Base-by-base conservation (phyloP, 371 early-diverging fungal species). In the Mucor mucedo region DNA sequence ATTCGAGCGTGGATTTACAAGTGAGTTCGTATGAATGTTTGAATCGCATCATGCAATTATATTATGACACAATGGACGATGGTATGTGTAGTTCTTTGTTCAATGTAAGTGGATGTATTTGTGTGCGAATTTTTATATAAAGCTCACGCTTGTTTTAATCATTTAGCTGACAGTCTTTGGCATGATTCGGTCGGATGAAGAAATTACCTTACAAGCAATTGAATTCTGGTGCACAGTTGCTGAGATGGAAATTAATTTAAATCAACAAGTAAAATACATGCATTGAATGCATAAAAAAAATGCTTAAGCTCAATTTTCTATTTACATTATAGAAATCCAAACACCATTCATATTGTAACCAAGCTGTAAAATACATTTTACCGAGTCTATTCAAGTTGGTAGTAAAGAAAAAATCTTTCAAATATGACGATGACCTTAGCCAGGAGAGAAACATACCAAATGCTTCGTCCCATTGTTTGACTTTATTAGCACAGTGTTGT, bases 171-270 rank as follows among this genome's bases (percentile, higher is more conserved):
- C 59, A 48, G 10, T 58, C 14, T 48, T 27, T 14, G 59, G 59
- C 11, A 16, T 58, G 40, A 38, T 11, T 13, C 44, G n/a, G 13
- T n/a, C 48, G 38, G 9, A 40, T n/a, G 0, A 6, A 21, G 38
- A 38, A 58, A 28, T 58, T 27, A 44, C 35, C 5, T 27, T 32
- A 27, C 38, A 27, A 28, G 48, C 59, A 9, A 58, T 58, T 29
- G 59, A 58, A 28, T 58, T 49, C 28, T 58, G 59, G 59, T 58
- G 45, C 6, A 58, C 49, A 5, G 44, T 58, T 10, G 47, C 48
- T 28, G 49, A 47, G 33, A 49, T 58, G 3, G 59, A 58, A 39
- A 39, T 58, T 5, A 30, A 21, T n/a, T 28, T 49, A 49, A 49
- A 49, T 21, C 4, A 16, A 21, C 10, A 49, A 30, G 16, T 49